Conservation (phyloP, 2,329 filamentous ascomycete species). For the Chrysosporium queenslandicum region DNA sequence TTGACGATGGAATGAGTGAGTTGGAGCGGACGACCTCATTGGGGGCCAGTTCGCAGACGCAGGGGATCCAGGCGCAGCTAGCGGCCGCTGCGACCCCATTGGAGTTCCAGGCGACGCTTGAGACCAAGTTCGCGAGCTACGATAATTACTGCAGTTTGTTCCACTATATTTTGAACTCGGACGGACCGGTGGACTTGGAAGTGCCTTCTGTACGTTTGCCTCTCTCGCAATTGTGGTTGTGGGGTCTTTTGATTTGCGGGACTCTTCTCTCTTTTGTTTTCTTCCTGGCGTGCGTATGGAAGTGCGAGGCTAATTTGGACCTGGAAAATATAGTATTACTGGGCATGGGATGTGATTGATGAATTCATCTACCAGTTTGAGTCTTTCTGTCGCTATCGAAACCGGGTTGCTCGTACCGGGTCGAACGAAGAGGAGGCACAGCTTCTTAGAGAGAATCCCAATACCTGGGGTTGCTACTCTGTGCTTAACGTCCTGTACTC, state of each 20-base stretch:
- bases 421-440: slow-evolving; percentile 87
- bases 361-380: slow-evolving; percentile 99
- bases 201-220: slow-evolving; percentile 70
- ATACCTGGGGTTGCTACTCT: slow-evolving; percentile 99
- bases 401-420: slow-evolving; percentile 69
- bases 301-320: slow-evolving; percentile 5
- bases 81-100: slow-evolving; percentile 86
- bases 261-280: neutral
- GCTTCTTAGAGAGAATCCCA: slow-evolving; percentile 88
- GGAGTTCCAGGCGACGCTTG: slow-evolving; percentile 89
- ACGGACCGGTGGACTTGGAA: slow-evolving; percentile 95
- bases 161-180: slow-evolving; percentile 98
- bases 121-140: slow-evolving; percentile 97
- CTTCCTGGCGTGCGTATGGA: neutral
- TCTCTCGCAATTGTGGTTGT: neutral
- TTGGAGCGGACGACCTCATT: slow-evolving; percentile 63
- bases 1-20: slow-evolving; percentile 75
- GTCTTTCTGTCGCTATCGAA: slow-evolving; percentile 95
- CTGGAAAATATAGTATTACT: slow-evolving; percentile 70
- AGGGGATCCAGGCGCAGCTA: slow-evolving; percentile 88
- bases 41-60: slow-evolving; percentile 62
- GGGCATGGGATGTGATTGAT: slow-evolving; percentile 99
- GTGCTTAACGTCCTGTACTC: slow-evolving; percentile 99
- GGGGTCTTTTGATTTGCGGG: neutral
- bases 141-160: slow-evolving; percentile 99